These are phyloP conservation scores for Penicillium sp. DNA, from an alignment of 2,329 filamentous ascomycete species.

Conservation along the genomic window DNA sequence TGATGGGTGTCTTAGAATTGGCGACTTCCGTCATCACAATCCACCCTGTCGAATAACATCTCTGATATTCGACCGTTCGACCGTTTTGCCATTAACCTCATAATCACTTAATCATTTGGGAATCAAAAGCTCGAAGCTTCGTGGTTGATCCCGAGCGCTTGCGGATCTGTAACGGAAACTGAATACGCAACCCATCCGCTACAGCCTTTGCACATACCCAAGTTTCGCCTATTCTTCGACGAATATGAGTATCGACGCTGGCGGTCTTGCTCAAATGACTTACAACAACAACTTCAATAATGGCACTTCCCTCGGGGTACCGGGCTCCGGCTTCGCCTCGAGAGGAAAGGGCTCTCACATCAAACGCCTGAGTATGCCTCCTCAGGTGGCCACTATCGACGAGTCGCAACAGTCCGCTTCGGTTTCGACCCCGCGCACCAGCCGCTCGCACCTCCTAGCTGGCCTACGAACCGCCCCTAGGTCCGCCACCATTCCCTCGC, in stretches of 20 bases:
- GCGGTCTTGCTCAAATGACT: constrained; percentile 99
- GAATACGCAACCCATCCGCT: constrained; percentile 8
- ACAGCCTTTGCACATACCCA: constrained; percentile 31
- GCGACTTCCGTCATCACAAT: constrained; percentile 3
- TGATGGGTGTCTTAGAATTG: constrained; percentile 10
- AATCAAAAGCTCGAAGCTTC: constrained; percentile 21
- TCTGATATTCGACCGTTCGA: constrained; percentile 13
- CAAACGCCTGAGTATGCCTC: constrained; percentile 79
- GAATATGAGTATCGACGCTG: constrained; percentile 71
- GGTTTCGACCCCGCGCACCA: constrained; percentile 82
- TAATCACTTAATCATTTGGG: constrained; percentile 34
- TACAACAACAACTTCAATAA: constrained; percentile 72
- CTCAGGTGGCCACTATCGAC: constrained; percentile 68
- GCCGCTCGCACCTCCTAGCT: constrained; percentile 89
- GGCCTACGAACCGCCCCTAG: constrained; percentile 92
- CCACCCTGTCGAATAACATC: constrained; percentile 1
- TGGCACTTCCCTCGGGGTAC: constrained; percentile 68
- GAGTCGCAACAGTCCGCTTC: constrained; percentile 64
- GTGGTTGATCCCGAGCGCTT: constrained; percentile 30
- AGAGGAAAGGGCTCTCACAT: constrained; percentile 80
- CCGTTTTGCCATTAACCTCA: constrained; percentile 19
- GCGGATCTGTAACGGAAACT: constrained; percentile 12
- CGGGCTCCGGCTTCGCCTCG: constrained; percentile 78
- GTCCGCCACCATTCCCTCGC: constrained; percentile 69
- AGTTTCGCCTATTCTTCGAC: constrained; percentile 20